Conservation (phyloP, 768 basidiomycete genomes). For the Termitomyces sp. region DNA sequence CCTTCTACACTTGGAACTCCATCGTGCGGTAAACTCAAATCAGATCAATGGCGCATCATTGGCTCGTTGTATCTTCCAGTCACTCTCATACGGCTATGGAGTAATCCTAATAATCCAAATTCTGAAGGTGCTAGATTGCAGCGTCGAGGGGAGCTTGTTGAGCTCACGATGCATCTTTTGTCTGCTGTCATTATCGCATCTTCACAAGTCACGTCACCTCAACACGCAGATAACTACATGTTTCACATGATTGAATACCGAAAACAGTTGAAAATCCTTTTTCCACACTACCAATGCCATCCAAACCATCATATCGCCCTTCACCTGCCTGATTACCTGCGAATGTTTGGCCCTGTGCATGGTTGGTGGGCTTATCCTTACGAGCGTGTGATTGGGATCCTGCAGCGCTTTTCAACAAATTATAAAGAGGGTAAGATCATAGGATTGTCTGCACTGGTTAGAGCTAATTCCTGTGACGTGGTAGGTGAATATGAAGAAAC, state of each 20-base stretch:
- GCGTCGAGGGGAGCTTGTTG: slow-evolving; percentile 26
- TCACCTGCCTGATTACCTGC: slow-evolving; percentile 29
- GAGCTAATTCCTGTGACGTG: background rate
- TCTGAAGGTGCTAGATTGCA: background rate
- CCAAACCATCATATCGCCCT: slow-evolving; percentile 38
- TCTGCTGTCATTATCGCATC: slow-evolving; percentile 26
- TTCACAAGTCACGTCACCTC: background rate
- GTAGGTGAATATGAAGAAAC: background rate
- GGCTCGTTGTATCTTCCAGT: slow-evolving; percentile 30
- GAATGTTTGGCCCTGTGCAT: slow-evolving; percentile 23
- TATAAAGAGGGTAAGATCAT: background rate
- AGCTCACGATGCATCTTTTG: slow-evolving; percentile 27
- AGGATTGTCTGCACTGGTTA: background rate
- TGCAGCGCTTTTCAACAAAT: slow-evolving; percentile 6
- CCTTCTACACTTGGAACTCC: slow-evolving; percentile 19
- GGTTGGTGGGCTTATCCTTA: slow-evolving; percentile 16
- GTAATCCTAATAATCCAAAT: slow-evolving; percentile 5
- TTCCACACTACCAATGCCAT: slow-evolving; percentile 18
- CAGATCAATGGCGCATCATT: slow-evolving; percentile 33
- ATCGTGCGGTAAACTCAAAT: slow-evolving; percentile 20
- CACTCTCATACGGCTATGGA: slow-evolving; percentile 34
- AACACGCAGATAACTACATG: background rate
- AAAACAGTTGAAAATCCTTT: slow-evolving; percentile 11
- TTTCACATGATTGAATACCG: background rate
- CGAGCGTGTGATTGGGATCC: slow-evolving; percentile 11